Conservation (phyloP, 192 early-diverging fungal genomes). For the Umbelopsis sp. region DNA sequence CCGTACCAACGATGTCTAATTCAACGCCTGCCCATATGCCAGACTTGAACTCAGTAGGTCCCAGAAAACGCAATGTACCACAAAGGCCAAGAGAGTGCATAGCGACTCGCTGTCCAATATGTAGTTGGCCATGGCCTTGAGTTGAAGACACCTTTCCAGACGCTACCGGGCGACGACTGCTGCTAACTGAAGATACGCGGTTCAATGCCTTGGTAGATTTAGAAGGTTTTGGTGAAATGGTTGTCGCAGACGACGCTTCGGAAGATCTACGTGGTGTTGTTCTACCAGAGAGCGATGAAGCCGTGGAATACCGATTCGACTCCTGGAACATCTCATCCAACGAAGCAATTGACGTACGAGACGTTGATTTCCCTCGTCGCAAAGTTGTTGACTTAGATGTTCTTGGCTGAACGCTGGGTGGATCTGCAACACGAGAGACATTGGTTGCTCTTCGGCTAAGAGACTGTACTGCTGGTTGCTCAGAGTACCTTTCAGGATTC, state of each 20-base stretch:
- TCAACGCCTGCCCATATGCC: constrained; percentile 83
- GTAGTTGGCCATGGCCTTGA: background rate
- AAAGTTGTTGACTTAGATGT: background rate
- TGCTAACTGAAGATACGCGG: background rate
- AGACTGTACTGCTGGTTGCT: background rate
- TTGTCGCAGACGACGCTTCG: background rate
- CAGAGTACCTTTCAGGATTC: background rate
- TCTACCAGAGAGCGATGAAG: constrained; percentile 3
- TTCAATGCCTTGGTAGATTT: constrained; percentile 9
- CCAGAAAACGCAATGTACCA: constrained; percentile 74
- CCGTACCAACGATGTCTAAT: constrained; percentile 67
- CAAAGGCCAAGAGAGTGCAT: constrained; percentile 59
- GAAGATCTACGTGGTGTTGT: constrained; percentile 5
- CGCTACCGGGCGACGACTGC: background rate
- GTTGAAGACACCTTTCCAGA: background rate
- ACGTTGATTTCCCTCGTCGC: background rate
- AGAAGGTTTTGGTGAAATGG: constrained; percentile 8
- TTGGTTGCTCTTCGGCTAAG: background rate
- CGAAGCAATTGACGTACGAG: background rate
- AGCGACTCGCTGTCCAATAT: constrained; percentile 61
- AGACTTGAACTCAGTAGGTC: constrained; percentile 71
- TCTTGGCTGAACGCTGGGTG: constrained; percentile 3
- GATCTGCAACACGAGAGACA: constrained; percentile 2
- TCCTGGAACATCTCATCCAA: constrained; percentile 11
- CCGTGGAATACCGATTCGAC: background rate